phyloP scores from a whole-genome alignment of 768 basidiomycete species.

The Mycena rosella region DNA sequence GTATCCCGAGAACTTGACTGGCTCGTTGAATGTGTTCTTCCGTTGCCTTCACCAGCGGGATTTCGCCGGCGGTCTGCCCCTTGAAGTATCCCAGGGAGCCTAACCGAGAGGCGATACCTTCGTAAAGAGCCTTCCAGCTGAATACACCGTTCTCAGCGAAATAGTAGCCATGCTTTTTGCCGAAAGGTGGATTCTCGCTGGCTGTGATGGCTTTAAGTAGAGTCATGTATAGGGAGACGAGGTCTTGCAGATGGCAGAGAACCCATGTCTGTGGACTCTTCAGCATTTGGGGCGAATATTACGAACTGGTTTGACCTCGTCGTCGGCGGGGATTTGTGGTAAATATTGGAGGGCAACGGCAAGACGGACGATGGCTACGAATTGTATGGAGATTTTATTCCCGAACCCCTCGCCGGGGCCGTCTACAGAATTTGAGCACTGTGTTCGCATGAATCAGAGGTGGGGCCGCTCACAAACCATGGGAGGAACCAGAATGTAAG shows the following conservation, averaged over 20 bases:
- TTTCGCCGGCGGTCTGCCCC: background rate
- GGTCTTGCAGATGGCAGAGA: slow-evolving; percentile 15
- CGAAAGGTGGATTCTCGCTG: slow-evolving; percentile 11
- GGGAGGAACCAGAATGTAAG: slow-evolving; percentile 30
- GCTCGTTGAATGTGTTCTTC: slow-evolving; percentile 24
- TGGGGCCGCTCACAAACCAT: slow-evolving; percentile 29
- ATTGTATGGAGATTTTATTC: slow-evolving; percentile 32
- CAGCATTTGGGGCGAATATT: too few species aligned
- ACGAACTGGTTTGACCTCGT: background rate
- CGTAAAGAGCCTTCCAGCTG: slow-evolving; percentile 28
- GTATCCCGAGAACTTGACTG: slow-evolving; percentile 10
- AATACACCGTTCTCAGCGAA: slow-evolving; percentile 33
- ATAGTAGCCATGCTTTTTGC: slow-evolving; percentile 24
- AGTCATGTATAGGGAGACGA: slow-evolving; percentile 8
- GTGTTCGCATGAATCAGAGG: background rate
- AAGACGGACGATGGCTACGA: slow-evolving; percentile 24
- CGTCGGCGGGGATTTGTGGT: slow-evolving; percentile 9
- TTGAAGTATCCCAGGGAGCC: slow-evolving; percentile 4
- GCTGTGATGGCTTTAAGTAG: slow-evolving; percentile 1
- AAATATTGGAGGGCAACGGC: slow-evolving; percentile 19
- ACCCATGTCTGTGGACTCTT: slow-evolving; percentile 19
- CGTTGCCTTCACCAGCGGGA: slow-evolving; percentile 4
- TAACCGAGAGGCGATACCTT: slow-evolving; percentile 16
- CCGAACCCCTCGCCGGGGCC: slow-evolving; percentile 30
- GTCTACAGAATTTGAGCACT: background rate